Evolutionary conservation across 345 rosid species (phyloP), one percentile per base, ranked within the genome.

Genomic region (Salix caprea): DNA sequence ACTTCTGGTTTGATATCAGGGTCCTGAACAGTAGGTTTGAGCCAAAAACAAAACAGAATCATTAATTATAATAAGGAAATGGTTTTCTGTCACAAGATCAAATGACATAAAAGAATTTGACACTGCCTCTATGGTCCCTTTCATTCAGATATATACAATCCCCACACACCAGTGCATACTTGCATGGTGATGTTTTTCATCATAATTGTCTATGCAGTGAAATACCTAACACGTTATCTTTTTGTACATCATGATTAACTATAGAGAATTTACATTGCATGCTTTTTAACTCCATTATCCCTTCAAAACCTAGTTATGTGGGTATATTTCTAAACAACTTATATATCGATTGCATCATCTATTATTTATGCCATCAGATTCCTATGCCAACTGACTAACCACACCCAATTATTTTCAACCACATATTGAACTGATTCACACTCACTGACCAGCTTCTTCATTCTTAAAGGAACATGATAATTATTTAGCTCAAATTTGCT

Each of bases 1-100:
- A 91, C 84, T 80, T 90, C 86, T 76, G 94, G 87, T 69, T 90
- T 89, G 62, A 94, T 84, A 73, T 84, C 89, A 81, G 97, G 87
- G 80, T 44, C 97, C 95, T 74, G 90, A 81, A 80, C 92, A 91
- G 85, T 83, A 84, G 77, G 14, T 76, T 40, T 77, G 73, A 74
- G 86, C 84, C 61, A 58, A 70, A 73, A 79, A 84, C 42, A 70
- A 10, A 48, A 65, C 60, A 70, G 23, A 34, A 60, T 69, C 58
- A 81, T 77, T 72, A 52, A 73, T 80, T 76, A 67, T 13, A 65
- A 32, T 18, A 19, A 72, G 37, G 18, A 18, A 54, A 58, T 44
- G 65, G 52, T 67, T 74, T 37, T 21, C 50, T 44, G 32, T 75
- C 56, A 81, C 52, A 36, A 65, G 37, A 42, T 75, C 46, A 58